Base-by-base conservation (phyloP, 176 grass and related monocot species). In the Lolium perenne region DNA sequence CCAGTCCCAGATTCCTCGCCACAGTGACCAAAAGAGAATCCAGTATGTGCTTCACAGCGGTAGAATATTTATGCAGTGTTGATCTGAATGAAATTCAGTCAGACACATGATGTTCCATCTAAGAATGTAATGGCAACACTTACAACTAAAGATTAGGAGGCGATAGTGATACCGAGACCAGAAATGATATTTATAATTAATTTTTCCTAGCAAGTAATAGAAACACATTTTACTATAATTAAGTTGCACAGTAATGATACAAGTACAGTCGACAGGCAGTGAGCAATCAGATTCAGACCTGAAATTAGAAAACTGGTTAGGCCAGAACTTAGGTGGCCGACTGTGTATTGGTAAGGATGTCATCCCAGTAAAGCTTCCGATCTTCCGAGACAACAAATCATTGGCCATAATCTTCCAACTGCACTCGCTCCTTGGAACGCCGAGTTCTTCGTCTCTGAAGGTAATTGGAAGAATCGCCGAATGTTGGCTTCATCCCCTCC, bases 321-420 rank as follows among this genome's bases (percentile, higher is more conserved):
- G 26, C 26, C 26, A 29, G 26, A 29, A 29, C 40, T 41, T 80
- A 8, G 71, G 17, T 12, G 40, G 26, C 26, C 26, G 87, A 87
- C 41, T 6, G 87, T 85, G 29, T 54, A 69, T 2, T 92, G 67
- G 76, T 23, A 35, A 89, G 66, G 10, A 87, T 66, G 82, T 89
- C 92, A 22, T 40, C 81, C 92, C 90, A 92, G 21, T 90, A 87
- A 54, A 94, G 51, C 64, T 89, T 92, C 38, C 86, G 93, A n/a
- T 94, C 93, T 4, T 94, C 83, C 0, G 93, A 92, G 22, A 77
- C 51, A 3, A 94, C 87, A 25, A 88, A 94, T 5, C 69, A 51
- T 57, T 88, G 93, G 15, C 93, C 90, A 43, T 92, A 94, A 4
- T 87, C 93, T 8, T 94, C 82, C n/a, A 87, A 13, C 17, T 62